Conservation (phyloP, 78 protist species). For the Dictyostelium firmibasis region DNA sequence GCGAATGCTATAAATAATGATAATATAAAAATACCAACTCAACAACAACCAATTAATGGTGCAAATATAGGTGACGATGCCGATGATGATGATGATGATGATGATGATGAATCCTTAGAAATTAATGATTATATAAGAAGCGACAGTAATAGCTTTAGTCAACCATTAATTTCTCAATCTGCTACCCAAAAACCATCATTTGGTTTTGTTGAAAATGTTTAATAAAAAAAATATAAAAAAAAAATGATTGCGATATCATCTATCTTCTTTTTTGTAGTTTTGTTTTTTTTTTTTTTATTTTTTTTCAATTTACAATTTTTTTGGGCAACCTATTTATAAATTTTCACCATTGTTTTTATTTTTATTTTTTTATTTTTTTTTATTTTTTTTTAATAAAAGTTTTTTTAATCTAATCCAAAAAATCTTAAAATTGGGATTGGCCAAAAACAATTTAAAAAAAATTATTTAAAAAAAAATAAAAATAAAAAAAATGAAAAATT, state of each 20-base stretch:
- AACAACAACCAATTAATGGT: neutral
- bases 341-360: neutral
- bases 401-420: too few relatives aligned
- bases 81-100: neutral
- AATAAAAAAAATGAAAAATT: too few relatives aligned
- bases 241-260: neutral
- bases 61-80: neutral
- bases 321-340: too few relatives aligned
- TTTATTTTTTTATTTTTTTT: neutral
- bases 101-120: neutral
- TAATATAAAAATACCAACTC: too few relatives aligned
- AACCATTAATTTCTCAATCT: neutral
- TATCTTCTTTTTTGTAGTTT: neutral
- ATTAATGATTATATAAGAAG: neutral
- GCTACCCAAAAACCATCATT: neutral
- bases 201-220: slow-evolving; percentile 1
- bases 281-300: neutral
- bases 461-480: too few relatives aligned
- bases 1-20: neutral
- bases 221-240: neutral
- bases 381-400: neutral
- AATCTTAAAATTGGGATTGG: too few relatives aligned
- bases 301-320: neutral
- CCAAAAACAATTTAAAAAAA: too few relatives aligned
- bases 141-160: neutral